Percentiles rank a stretch among this genome's conserved stretches.
Evolutionary conservation across 176 grass and related monocot genomes (phyloP).

Genomic region (Avena eriantha): DNA sequence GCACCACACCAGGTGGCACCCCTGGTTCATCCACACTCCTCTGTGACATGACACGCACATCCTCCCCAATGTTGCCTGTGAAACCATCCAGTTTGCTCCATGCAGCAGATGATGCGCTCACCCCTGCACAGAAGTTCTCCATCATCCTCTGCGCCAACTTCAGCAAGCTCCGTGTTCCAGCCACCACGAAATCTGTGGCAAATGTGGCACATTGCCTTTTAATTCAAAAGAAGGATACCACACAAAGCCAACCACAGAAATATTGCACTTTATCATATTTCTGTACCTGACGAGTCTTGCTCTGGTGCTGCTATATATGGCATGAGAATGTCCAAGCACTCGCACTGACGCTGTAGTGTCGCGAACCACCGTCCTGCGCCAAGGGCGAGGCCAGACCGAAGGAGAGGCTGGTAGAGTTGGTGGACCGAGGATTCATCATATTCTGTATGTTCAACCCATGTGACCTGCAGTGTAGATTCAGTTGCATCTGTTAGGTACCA

Average conservation of each 20-base stretch:
- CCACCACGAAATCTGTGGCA: constrained; percentile 48
- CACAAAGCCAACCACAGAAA: not conserved
- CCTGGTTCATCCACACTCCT: constrained; percentile 87
- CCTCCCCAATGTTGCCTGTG: constrained; percentile 59
- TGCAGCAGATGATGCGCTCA: constrained; percentile 79
- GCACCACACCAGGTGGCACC: constrained; percentile 80
- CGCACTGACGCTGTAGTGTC: constrained; percentile 81
- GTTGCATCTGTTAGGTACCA: constrained; percentile 57
- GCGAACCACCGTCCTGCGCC: constrained; percentile 88
- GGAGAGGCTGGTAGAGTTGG: constrained; percentile 71
- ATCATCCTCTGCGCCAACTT: constrained; percentile 85
- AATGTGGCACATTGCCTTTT: constrained; percentile 19
- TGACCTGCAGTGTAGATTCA: constrained; percentile 66
- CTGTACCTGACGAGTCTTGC: constrained; percentile 46
- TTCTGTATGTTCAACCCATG: constrained; percentile 95
- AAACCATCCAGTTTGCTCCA: constrained; percentile 82
- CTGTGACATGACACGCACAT: constrained; percentile 74
- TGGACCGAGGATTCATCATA: constrained; percentile 77
- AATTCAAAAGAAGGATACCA: constrained; percentile 7
- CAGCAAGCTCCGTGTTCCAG: constrained; percentile 86
- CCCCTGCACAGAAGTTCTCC: constrained; percentile 84
- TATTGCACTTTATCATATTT: not conserved
- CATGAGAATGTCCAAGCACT: constrained; percentile 75
- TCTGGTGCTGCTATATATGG: constrained; percentile 54
- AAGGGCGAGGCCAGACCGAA: constrained; percentile 72